phyloP scores from a whole-genome alignment of 1,284 basidiomycete species.

The Sutorius eximius region DNA sequence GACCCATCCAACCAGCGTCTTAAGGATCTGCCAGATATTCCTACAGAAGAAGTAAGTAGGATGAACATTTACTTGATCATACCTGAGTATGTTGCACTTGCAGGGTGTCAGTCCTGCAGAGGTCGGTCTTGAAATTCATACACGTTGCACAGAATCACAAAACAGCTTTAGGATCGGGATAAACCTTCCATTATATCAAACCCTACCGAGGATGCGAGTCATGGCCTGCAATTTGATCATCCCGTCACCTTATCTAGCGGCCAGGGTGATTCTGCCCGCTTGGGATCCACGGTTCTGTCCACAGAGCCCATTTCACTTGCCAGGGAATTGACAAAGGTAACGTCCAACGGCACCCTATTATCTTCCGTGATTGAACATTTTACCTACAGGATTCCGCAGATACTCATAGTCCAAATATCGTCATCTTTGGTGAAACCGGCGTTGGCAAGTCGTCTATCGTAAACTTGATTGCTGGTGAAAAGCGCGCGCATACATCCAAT shows the following conservation, averaged over 20 bases:
- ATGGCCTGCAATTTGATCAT: background rate
- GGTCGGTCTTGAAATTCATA: background rate
- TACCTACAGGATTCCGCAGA: background rate
- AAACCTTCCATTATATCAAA: no score
- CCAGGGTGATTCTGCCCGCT: background rate
- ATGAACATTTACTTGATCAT: background rate
- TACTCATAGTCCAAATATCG: background rate
- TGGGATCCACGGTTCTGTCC: background rate
- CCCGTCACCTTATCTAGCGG: background rate
- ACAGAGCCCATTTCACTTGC: background rate
- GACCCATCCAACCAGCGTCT: no score
- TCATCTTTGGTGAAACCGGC: background rate
- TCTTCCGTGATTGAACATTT: background rate
- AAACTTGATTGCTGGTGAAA: background rate
- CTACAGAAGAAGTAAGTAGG: background rate
- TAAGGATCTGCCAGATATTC: no score
- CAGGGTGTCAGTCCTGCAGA: background rate
- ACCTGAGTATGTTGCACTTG: background rate
- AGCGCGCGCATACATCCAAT: background rate
- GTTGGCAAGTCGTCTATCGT: background rate
- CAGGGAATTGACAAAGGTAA: background rate
- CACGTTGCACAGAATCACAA: background rate
- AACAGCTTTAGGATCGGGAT: background rate
- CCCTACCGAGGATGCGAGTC: background rate
- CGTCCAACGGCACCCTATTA: no score